Evolutionary conservation across 352 stramenopile species (phyloP), one percentile per base, ranked within the genome.

Genomic region (Halophytophthora batemanensis): DNA sequence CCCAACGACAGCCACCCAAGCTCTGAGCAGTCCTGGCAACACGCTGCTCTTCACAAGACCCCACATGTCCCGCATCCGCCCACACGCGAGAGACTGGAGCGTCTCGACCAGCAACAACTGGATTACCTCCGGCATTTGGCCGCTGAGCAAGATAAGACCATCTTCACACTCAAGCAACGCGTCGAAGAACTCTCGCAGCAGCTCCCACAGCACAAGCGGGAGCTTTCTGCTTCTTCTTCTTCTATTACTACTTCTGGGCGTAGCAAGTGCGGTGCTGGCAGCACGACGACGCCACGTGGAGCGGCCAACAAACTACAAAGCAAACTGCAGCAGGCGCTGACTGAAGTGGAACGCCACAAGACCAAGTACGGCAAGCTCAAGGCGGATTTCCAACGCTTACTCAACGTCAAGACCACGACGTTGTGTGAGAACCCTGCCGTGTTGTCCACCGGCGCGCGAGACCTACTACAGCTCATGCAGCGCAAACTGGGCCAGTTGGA

Each of bases 131-230:
- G 66, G 2, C 66, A 75, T 33, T 42, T 83, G 25, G 72, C 72
- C 0, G 64, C 72, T 1, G 69, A 83, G 45, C 72, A 83, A 47
- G 72, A 80, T 47, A 69, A 69, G 45, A 80, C 66, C 15, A 80
- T 83, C 51, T 38, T 50, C 10, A 52, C 63, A 34, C 55, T 83
- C 18, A 76, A 78, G 45, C 44, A 62, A 17, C 69, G 71, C 17
- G 65, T 83, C 36, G 62, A 82, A 51, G 56, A 75, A 21, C 50
- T 80, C 2, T 75, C 67, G 2, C 43, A 23, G 0, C 57, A 74
- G 17, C 33, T 74, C 12, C 22, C 35, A 3, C n/a, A 18, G 7
- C 34, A 51, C 13, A 60, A 56, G 29, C 34, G 36, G 3, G 36
- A 51, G 41, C 39, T 36, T 11, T 35, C 45, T 18, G 35, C 11